Evolutionary conservation across 2,329 filamentous ascomycete genomes (phyloP), one percentile per base, ranked within the genome.

Genomic region (Pezicula rhizophila): DNA sequence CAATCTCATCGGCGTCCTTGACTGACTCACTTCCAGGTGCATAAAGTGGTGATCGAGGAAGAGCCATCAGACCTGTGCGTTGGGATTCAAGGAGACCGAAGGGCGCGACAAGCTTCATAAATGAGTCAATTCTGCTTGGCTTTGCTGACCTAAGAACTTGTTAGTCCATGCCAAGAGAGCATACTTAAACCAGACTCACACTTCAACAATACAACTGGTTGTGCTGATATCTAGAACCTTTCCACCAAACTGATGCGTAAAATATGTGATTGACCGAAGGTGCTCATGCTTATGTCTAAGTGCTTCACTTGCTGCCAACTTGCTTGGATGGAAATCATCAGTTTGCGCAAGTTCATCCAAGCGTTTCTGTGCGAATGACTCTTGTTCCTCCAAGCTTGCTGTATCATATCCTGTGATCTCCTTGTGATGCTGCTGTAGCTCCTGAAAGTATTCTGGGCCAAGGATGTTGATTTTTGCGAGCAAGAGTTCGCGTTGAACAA

Each of bases 151-250:
- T 62, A 41, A 43, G 11, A 43, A 17, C 14, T 8, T 18, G 46
- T 54, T 47, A 65, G 53, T 49, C 31, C 31, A 44, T 28, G 41
- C 14, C 18, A 52, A 42, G 39, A 40, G 48, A 45, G 35, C 49
- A 40, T 15, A 2, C 34, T 23, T 37, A 47, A 23, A 15, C 14
- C 8, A 45, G 46, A 79, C 87, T 79, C 79, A 92, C 88, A 99
- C 70, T 71, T 99, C 93, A 52, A 99, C 91, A 68, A 97, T 97
- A 72, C 93, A 97, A 73, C 95, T 97, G 71, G 89, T 96, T 46
- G 89, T 96, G 76, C 90, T 96, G 62, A 99, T 97, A 69, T 99
- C 93, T 61, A 99, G 71, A 23, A 99, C 88, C 74, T 99, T 99
- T 56, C 93, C 93, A 49, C 91, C 91, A 63, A 99, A 99, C 65